These are phyloP conservation scores for Coniochaeta sp. DNA, from an alignment of 2,329 filamentous ascomycete species.

Conservation along the genomic window DNA sequence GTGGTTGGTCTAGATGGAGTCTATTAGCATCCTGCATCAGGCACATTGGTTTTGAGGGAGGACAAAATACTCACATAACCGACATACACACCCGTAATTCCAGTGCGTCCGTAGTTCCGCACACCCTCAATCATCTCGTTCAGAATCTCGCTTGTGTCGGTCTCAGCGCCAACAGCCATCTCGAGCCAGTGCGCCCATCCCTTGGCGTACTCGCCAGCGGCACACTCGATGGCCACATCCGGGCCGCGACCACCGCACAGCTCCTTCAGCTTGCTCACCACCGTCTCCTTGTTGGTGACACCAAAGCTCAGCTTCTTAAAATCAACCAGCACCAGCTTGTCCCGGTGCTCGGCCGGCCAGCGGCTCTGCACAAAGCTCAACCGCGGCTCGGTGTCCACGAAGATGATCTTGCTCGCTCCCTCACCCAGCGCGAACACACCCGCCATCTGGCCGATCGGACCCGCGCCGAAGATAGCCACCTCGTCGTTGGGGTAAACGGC, in stretches of 20 bases:
- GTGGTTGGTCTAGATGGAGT: conserved; percentile 55
- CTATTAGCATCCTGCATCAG: not conserved
- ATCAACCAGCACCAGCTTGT: conserved; percentile 61
- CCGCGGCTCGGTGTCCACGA: conserved; percentile 68
- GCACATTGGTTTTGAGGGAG: too few species aligned
- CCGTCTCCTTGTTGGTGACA: conserved; percentile 49
- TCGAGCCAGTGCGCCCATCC: conserved; percentile 53
- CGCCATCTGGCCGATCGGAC: conserved; percentile 80
- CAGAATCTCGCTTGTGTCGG: conserved; percentile 73
- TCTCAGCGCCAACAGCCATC: conserved; percentile 61
- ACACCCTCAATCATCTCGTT: conserved; percentile 77
- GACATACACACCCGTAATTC: conserved; percentile 66
- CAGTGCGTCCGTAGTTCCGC: conserved; percentile 63
- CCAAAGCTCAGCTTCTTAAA: conserved; percentile 53
- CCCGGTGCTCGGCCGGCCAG: conserved; percentile 39
- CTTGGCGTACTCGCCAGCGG: conserved; percentile 53
- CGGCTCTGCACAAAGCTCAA: conserved; percentile 60
- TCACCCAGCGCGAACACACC: conserved; percentile 68
- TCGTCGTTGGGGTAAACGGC: conserved; percentile 69
- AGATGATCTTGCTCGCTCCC: conserved; percentile 67
- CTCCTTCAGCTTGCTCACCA: conserved; percentile 66
- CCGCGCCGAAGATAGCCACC: conserved; percentile 79
- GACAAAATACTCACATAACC: conserved; percentile 39
- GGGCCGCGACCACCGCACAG: conserved; percentile 65
- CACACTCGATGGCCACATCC: conserved; percentile 65